Base-by-base conservation (phyloP, 768 basidiomycete genomes). In the Phlebiopsis gigantea region DNA sequence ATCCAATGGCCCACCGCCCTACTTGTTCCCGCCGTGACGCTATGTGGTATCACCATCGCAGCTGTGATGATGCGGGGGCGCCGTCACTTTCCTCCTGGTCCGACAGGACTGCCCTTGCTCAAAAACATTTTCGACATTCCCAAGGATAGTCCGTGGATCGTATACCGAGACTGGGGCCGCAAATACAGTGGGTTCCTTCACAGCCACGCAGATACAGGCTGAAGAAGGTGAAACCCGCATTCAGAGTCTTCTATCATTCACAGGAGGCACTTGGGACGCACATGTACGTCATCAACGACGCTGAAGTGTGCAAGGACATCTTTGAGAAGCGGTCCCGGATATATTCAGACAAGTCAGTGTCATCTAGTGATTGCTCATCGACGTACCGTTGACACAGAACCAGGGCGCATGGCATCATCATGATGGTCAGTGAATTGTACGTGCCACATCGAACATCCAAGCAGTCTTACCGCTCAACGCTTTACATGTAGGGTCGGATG, bases 61-160 rank as follows among this genome's bases (percentile, higher is more conserved):
- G n/a, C n/a, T n/a, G n/a, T n/a, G n/a, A n/a, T n/a, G n/a, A n/a
- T n/a, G n/a, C n/a, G n/a, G n/a, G n/a, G n/a, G n/a, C 12, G 45
- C 19, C 45, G 21, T 22, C 3, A 24, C 9, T 30, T 24, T n/a
- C 68, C 68, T 14, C 73, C 73, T 4, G 73, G 73, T 9, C 73
- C 73, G 19, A 63, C 53, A 6, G 69, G 69, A 9, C 57, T 65
- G 28, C 73, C 73, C 6, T 43, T 72, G 19, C 55, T 74, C 12
- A 71, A 72, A 28, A 74, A 74, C 53, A 43, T 71, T 0, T 60
- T 69, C 9, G 65, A 72, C 43, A 49, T 74, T 26, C 68, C 71
- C 7, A 26, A 42, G 31, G 39, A 51, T 17, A 46, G 61, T n/a
- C 34, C 53, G 22, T 63, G 64, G 65, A 24, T 62, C 15, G 56